These are phyloP conservation scores for Fusarium sp. DNA, from an alignment of 2,329 filamentous ascomycete species.

Conservation along the genomic window DNA sequence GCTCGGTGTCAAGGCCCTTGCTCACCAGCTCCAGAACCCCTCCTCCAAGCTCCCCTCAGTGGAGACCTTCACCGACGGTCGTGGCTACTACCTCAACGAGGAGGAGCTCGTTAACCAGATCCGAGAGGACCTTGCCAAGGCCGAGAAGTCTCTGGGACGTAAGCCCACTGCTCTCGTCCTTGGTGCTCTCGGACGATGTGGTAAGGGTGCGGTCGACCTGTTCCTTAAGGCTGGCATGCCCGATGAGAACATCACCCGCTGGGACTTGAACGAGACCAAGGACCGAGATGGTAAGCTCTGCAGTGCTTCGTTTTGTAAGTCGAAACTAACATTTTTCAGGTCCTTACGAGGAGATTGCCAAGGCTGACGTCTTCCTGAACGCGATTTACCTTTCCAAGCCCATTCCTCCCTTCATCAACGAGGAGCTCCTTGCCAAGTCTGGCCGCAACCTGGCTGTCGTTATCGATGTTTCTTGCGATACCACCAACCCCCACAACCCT, in stretches of 20 bases:
- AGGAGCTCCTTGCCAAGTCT: constrained; percentile 71
- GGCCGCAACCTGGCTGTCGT: constrained; percentile 82
- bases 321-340: constrained; percentile 12
- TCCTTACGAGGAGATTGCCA: constrained; percentile 82
- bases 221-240: constrained; percentile 75
- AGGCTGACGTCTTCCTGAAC: constrained; percentile 84
- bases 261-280: constrained; percentile 82
- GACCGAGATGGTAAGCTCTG: constrained; percentile 64
- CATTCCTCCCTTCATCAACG: constrained; percentile 84
- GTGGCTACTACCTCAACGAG: constrained; percentile 79
- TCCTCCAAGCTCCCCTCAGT: constrained; percentile 71
- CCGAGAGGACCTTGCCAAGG: constrained; percentile 65
- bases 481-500: constrained; percentile 75
- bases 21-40: constrained; percentile 81
- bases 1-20: constrained; percentile 83
- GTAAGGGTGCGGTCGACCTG: constrained; percentile 84
- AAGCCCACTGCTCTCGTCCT: constrained; percentile 86
- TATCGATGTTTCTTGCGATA: constrained; percentile 83
- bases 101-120: constrained; percentile 60
- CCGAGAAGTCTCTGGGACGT: constrained; percentile 75
- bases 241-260: constrained; percentile 61
- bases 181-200: constrained; percentile 85
- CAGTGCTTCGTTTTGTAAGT: too few relatives aligned
- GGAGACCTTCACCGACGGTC: constrained; percentile 52
- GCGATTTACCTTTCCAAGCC: constrained; percentile 76